Percentiles rank a stretch among this genome's conserved stretches.
These are phyloP conservation scores for Ustilago bromivora DNA, from an alignment of 1,284 basidiomycete genomes.

Conservation along the genomic window DNA sequence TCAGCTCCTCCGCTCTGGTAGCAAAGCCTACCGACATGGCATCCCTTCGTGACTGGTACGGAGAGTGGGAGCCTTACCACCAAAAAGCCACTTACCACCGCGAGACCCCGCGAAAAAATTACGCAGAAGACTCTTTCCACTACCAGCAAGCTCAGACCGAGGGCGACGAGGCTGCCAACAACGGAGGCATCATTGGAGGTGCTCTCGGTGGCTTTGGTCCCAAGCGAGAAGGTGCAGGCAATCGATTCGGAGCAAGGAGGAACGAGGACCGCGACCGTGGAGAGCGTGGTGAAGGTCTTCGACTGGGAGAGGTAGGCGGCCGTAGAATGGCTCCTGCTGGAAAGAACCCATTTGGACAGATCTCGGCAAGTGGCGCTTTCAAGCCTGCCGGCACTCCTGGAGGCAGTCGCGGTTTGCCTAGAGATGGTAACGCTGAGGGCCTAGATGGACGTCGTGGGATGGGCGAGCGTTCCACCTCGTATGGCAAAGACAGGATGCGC, in stretches of 20 bases:
- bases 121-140: constrained; percentile 32
- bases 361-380: constrained; percentile 63
- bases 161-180: constrained; percentile 31
- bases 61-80: constrained; percentile 71
- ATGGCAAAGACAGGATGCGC: constrained; percentile 46
- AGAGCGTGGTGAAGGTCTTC: constrained; percentile 31
- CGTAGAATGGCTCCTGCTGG: constrained; percentile 52
- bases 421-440: constrained; percentile 32
- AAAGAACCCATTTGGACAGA: constrained; percentile 64
- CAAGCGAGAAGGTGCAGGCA: constrained; percentile 48
- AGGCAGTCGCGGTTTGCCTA: constrained; percentile 26
- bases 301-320: constrained; percentile 34
- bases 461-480: constrained; percentile 49
- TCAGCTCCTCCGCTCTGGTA: constrained; percentile 82
- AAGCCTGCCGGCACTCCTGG: constrained; percentile 55
- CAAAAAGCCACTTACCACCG: constrained; percentile 72
- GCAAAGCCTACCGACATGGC: constrained; percentile 80
- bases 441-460: constrained; percentile 42
- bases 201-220: constrained; percentile 49
- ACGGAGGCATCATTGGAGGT: constrained; percentile 46
- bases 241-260: constrained; percentile 44
- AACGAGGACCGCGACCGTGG: constrained; percentile 53
- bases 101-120: constrained; percentile 75
- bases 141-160: constrained; percentile 14
- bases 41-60: constrained; percentile 85